phyloP scores from a whole-genome alignment of 371 early-diverging fungal genomes.

The Haplosporangium sp. region DNA sequence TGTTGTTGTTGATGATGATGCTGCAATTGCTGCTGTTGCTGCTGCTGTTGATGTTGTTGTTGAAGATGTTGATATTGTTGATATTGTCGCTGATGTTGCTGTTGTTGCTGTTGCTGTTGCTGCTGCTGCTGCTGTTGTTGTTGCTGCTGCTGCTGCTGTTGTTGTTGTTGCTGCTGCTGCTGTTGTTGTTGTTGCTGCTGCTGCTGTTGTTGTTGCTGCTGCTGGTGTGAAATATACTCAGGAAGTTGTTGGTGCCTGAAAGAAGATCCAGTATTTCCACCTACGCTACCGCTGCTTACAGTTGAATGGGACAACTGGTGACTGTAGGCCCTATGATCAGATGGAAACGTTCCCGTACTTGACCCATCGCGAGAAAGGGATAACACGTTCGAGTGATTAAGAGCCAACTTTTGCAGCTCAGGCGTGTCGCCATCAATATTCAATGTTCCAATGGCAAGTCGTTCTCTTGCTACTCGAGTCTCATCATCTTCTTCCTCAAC shows the following conservation, averaged over 20 bases:
- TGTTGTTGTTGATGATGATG: too few relatives aligned
- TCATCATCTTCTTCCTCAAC: constrained; percentile 48
- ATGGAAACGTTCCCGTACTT: not conserved
- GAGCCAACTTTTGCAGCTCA: constrained; percentile 18
- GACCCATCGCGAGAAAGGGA: constrained; percentile 8
- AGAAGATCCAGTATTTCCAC: not conserved
- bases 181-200: constrained; percentile 3
- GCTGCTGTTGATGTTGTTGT: too few relatives aligned
- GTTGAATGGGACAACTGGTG: constrained; percentile 7
- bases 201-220: constrained; percentile 15
- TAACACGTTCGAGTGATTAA: constrained; percentile 7
- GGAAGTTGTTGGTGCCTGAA: constrained; percentile 18
- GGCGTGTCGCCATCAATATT: constrained; percentile 52
- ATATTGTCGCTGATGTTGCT: too few relatives aligned
- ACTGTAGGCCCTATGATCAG: constrained; percentile 4
- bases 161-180: constrained; percentile 12
- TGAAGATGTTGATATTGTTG: too few relatives aligned
- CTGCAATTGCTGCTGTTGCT: too few relatives aligned
- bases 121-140: constrained; percentile 7
- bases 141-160: constrained; percentile 15
- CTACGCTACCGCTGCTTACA: not conserved
- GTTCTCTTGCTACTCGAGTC: constrained; percentile 34
- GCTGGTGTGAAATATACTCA: constrained; percentile 13
- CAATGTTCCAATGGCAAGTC: constrained; percentile 41
- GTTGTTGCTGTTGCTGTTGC: too few relatives aligned